These are phyloP conservation scores for Neurospora sp. DNA, from an alignment of 2,329 filamentous ascomycete species.

Conservation along the genomic window DNA sequence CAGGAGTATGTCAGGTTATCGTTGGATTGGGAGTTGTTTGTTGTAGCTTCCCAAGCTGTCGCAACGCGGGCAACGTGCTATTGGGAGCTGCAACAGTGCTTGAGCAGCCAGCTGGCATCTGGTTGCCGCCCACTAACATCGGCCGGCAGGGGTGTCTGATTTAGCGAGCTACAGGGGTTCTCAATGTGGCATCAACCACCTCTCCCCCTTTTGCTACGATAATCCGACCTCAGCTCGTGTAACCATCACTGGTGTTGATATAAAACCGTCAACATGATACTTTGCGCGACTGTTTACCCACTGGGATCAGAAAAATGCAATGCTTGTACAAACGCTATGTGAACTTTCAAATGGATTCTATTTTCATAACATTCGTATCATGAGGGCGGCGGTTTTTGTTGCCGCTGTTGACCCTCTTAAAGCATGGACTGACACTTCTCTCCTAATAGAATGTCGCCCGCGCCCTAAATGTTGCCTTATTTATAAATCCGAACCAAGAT, in stretches of 20 bases:
- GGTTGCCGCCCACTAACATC: background rate
- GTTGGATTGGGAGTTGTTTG: background rate
- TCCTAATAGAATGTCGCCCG: background rate
- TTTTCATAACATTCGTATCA: background rate
- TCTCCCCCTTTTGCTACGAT: background rate
- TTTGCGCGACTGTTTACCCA: background rate
- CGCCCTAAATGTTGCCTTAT: conserved; percentile 2
- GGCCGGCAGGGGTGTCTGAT: background rate
- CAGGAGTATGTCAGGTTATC: background rate
- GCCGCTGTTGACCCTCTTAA: background rate
- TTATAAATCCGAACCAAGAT: background rate
- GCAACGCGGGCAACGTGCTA: background rate
- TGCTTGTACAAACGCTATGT: background rate
- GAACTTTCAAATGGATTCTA: background rate
- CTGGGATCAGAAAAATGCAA: background rate
- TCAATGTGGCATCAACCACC: background rate
- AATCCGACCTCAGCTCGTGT: background rate
- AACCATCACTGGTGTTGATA: background rate
- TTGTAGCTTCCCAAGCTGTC: background rate
- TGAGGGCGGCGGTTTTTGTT: background rate
- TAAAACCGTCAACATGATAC: background rate
- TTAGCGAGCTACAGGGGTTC: background rate
- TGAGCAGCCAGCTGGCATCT: background rate
- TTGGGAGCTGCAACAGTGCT: background rate
- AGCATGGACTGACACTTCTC: background rate